Conservation (phyloP, 1,139 yeast species). For the Yarrowia galli region DNA sequence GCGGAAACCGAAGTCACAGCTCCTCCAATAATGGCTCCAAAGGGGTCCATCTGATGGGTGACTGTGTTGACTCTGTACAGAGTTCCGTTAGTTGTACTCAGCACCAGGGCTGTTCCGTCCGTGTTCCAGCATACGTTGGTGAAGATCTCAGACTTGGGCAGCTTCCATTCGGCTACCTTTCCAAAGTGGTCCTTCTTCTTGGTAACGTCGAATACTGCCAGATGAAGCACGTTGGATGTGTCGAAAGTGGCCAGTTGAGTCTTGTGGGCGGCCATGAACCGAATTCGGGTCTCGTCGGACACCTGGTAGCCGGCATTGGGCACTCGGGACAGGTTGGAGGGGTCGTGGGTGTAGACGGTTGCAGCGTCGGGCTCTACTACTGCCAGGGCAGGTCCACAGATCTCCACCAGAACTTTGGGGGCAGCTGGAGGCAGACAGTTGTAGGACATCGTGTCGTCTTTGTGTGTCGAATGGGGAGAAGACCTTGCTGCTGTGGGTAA, state of each 20-base stretch:
- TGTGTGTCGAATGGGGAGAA: background rate
- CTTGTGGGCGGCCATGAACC: conserved; percentile 26
- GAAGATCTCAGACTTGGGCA: conserved; percentile 6
- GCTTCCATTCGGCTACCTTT: conserved; percentile 18
- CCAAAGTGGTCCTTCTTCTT: conserved; percentile 9
- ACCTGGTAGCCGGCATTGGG: conserved; percentile 16
- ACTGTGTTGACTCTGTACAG: conserved; percentile 17
- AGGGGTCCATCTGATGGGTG: conserved; percentile 16
- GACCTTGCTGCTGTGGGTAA: background rate
- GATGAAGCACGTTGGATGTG: conserved; percentile 19
- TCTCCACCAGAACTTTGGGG: conserved; percentile 25
- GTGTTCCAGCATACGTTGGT: conserved; percentile 30
- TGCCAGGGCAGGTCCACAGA: conserved; percentile 32
- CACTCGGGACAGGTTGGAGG: conserved; percentile 3
- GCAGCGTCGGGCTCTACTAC: conserved; percentile 12
- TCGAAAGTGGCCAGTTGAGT: conserved; percentile 24
- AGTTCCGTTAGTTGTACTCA: conserved; percentile 18
- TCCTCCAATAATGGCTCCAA: conserved; percentile 28
- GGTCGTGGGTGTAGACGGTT: conserved; percentile 17
- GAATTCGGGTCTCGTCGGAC: background rate
- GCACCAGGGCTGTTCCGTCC: conserved; percentile 19
- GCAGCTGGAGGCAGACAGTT: conserved; percentile 26
- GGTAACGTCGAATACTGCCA: conserved; percentile 7
- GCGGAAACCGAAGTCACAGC: conserved; percentile 16
- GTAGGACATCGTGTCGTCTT: too few species aligned